Evolutionary conservation across 768 basidiomycete species (phyloP), one percentile per base, ranked within the genome.

Genomic region (Rhodotorula babjevae): DNA sequence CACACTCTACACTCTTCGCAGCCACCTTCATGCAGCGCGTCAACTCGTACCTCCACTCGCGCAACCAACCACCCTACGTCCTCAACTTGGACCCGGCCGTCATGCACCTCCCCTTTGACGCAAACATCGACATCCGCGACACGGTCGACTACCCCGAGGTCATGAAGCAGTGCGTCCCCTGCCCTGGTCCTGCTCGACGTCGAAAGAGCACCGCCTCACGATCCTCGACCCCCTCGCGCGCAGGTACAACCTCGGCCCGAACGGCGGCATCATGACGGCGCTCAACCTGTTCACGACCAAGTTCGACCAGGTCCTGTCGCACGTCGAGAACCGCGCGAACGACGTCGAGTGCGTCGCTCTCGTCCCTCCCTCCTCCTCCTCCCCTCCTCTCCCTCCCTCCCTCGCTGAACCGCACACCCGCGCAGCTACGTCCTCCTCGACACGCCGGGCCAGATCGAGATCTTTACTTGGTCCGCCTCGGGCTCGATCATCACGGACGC

Each of bases 391-490:
- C 21, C 55, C 53, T 44, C 52, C 25, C 50, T 23, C 36, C 31
- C 55, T 40, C 63, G 31, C 53, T 56, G 6, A 53, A 55, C 57
- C 59, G 5, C n/a, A 27, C 52, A 23, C 56, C 42, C 65, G 46
- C 21, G 46, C 78, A 97, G 95, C 78, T 90, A 98, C 83, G 87
- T 99, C 71, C 88, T 99, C 59, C 84, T 99, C 60, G 96, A 99
- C 78, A 99, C 96, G 0, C 96, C 96, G 12, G 96, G 96, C 9
- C 96, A 99, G 82, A 99, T 99, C 78, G 96, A 99, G 82, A 99
- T 98, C 76, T 99, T 99, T 80, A 99, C 96, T 62, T 99, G 96
- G 96, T 97, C 94, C 0, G 96, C 96, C 3, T 97, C 94, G 59
- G 96, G 96, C 10, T 89, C 95, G 19, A 99, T 99, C 79, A 98